phyloP scores from a whole-genome alignment of 495 filamentous ascomycete species.

The Penicillium bovifimosum region DNA sequence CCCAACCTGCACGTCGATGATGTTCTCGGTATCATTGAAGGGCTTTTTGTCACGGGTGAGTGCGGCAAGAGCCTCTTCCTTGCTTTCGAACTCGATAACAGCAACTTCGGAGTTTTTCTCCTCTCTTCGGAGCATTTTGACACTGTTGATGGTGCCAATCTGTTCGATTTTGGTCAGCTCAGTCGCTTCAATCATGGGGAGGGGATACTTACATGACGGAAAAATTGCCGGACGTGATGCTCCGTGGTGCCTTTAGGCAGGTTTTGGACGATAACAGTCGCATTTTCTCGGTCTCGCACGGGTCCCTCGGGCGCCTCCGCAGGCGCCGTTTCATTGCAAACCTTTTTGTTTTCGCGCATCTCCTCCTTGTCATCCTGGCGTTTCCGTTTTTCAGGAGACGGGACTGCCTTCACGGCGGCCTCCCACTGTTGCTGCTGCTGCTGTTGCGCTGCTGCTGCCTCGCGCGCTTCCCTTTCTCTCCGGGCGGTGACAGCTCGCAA shows the following conservation, averaged over 20 bases:
- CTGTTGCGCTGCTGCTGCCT: constrained; percentile 45
- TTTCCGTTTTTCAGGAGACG: constrained; percentile 61
- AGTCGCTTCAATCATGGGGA: background rate
- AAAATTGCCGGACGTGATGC: constrained; percentile 76
- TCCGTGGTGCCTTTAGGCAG: constrained; percentile 64
- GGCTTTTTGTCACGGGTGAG: constrained; percentile 71
- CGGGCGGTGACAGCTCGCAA: constrained; percentile 57
- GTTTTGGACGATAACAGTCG: constrained; percentile 73
- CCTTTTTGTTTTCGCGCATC: constrained; percentile 4
- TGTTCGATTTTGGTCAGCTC: constrained; percentile 27
- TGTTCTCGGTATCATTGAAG: constrained; percentile 52
- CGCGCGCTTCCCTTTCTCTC: constrained; percentile 59
- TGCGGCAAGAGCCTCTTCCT: constrained; percentile 76
- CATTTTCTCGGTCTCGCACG: constrained; percentile 84
- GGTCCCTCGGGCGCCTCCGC: constrained; percentile 30
- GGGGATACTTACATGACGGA: constrained; percentile 58
- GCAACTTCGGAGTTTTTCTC: constrained; percentile 59
- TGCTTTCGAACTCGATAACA: constrained; percentile 75
- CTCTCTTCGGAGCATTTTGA: constrained; percentile 56
- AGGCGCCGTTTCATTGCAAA: constrained; percentile 24
- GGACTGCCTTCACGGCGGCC: constrained; percentile 17
- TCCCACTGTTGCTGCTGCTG: constrained; percentile 23
- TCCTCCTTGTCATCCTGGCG: constrained; percentile 49
- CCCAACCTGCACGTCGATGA: constrained; percentile 67
- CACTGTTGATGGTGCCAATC: constrained; percentile 73